Evolutionary conservation across 495 filamentous ascomycete genomes (phyloP), one percentile per base, ranked within the genome.

Genomic region (Cairneyella variabilis): DNA sequence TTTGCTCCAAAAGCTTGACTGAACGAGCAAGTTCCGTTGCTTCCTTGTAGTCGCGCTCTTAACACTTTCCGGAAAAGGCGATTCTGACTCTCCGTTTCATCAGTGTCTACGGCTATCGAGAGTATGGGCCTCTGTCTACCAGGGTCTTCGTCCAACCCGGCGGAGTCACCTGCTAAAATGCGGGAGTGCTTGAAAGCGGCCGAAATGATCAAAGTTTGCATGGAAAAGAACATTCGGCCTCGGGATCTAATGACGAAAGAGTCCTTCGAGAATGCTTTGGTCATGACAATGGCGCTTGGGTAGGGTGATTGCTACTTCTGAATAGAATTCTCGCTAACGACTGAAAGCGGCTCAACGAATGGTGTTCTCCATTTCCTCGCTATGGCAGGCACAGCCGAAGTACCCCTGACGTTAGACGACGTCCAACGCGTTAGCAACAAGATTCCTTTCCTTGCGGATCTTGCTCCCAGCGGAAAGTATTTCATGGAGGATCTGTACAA

Each of bases 401-500:
- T 97, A 0, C 78, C 85, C 11, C 73, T 98, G 3, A 88, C 86
- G 0, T 69, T 98, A 26, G 89, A 96, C 61, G 93, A 98, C 62
- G 75, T 98, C 57, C 87, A 95, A 69, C 79, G 88, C 43, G 86
- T 95, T 28, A 89, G 85, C 64, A 78, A 95, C 70, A 91, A 89
- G 68, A 89, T 93, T 17, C 93, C 93, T 0, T 92, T 91, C 70
- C 80, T 98, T 46, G 93, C 93, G n/a, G 84, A 98, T 64, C 77
- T 98, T 8, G 87, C 92, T 0, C 93, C 93, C 0, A 86, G 80
- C 48, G 93, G 93, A 2, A 86, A 86, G 48, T 89, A 91, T 67
- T 85, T 86, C 64, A 96, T 97, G 88, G 90, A 91, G 42, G 93
- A 98, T 63, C 78, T 98, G n/a, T 95, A 91, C 69, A 83, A 89